Evolutionary conservation across 129 eudicot genomes (phyloP).

Genomic region (Flaveria ramosissima): DNA sequence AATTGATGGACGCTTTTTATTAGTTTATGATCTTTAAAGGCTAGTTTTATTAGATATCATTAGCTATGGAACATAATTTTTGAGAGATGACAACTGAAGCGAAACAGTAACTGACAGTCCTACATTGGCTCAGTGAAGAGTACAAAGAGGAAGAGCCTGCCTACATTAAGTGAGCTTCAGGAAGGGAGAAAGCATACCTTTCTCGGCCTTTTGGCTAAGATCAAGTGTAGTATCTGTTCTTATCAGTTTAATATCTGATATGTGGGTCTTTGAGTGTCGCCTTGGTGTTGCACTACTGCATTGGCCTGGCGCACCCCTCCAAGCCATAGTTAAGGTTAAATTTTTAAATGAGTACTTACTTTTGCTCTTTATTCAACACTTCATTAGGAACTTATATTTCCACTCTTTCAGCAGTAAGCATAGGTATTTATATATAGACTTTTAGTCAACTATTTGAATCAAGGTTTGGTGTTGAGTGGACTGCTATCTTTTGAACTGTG

Average conservation of each 20-base stretch:
- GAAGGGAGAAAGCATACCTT: conserved; percentile 49
- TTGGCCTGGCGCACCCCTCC: conserved; percentile 20
- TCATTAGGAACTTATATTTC: no score
- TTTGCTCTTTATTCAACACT: no score
- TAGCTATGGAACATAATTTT: no score
- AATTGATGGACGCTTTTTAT: no score
- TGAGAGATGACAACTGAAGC: background rate
- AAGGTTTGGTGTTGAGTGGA: no score
- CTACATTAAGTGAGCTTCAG: background rate
- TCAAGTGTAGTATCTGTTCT: conserved; percentile 84
- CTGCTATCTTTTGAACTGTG: no score
- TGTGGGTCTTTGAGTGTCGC: conserved; percentile 21
- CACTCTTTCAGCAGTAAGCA: no score
- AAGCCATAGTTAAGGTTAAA: background rate
- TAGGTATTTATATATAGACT: no score
- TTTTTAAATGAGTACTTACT: no score
- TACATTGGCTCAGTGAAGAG: background rate
- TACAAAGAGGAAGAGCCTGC: background rate
- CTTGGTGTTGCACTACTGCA: conserved; percentile 27
- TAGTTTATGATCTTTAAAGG: no score
- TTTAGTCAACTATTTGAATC: no score
- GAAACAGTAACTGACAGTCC: background rate
- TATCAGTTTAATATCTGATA: conserved; percentile 51
- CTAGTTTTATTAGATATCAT: background rate
- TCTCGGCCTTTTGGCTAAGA: conserved; percentile 89